Evolutionary conservation across 192 early-diverging fungal genomes (phyloP).

Genomic region (Pecoramyces ruminantium): DNA sequence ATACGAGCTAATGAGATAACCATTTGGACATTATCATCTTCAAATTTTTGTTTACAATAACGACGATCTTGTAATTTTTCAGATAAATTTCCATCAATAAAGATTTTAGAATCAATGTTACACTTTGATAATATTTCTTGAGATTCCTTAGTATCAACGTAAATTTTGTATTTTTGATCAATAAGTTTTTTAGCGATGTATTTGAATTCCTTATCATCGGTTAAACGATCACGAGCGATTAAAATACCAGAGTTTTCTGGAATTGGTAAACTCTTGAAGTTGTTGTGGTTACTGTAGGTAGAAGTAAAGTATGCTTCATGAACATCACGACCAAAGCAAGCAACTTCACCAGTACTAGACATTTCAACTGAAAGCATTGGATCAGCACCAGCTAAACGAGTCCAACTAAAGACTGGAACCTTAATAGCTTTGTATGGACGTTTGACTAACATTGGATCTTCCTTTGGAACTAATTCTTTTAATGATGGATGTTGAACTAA

Average conservation of each 20-base stretch:
- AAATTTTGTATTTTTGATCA: constrained; percentile 45
- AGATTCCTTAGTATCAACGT: constrained; percentile 45
- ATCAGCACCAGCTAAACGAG: constrained; percentile 84
- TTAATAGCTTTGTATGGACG: constrained; percentile 75
- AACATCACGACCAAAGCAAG: constrained; percentile 84
- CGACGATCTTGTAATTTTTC: constrained; percentile 14
- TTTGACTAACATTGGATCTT: constrained; percentile 20
- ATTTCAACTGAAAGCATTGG: constrained; percentile 96
- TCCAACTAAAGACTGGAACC: constrained; percentile 92
- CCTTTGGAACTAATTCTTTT: constrained; percentile 17
- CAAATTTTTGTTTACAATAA: constrained; percentile 12
- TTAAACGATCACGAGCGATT: constrained; percentile 44
- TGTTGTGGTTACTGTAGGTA: constrained; percentile 70
- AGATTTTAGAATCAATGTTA: neutral
- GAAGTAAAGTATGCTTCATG: constrained; percentile 71
- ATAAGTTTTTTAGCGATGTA: constrained; percentile 50
- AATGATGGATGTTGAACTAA: constrained; percentile 43
- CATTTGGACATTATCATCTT: constrained; percentile 11
- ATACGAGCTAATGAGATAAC: constrained; percentile 19
- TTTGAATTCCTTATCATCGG: constrained; percentile 45
- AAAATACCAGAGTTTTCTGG: constrained; percentile 41
- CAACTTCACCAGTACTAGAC: constrained; percentile 95
- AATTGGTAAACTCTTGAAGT: constrained; percentile 61
- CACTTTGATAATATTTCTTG: constrained; percentile 17
- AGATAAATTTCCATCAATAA: constrained; percentile 1